Conservation (phyloP, 2,329 filamentous ascomycete genomes). For the Ophiocordyceps camponoti-floridani region DNA sequence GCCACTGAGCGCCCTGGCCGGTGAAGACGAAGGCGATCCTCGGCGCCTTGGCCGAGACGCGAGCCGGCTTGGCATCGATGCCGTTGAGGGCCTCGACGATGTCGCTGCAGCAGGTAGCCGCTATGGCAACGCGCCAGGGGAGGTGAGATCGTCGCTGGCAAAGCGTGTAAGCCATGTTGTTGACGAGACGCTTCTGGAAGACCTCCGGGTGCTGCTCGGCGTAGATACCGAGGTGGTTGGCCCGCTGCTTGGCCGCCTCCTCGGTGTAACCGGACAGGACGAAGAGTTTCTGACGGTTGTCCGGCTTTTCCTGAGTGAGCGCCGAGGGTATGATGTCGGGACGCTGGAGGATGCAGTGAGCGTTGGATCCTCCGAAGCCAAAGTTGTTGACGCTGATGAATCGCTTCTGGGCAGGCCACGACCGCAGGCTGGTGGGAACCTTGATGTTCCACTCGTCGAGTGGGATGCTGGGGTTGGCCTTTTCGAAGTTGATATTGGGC, state of each 20-base stretch:
- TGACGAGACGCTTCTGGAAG: slow-evolving; percentile 23
- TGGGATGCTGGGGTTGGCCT: slow-evolving; percentile 28
- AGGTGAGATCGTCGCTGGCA: slow-evolving; percentile 24
- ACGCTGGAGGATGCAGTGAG: slow-evolving; percentile 20
- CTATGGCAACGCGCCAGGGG: slow-evolving; percentile 23
- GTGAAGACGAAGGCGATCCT: slow-evolving; percentile 18
- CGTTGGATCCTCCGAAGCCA: slow-evolving; percentile 27
- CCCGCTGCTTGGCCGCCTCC: slow-evolving; percentile 12
- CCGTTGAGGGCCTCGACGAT: slow-evolving; percentile 24
- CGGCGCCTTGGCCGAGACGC: slow-evolving; percentile 4
- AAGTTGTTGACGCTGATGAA: slow-evolving; percentile 32
- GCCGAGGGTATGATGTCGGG: neutral
- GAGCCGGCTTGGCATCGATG: slow-evolving; percentile 4
- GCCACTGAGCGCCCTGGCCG: slow-evolving; percentile 21
- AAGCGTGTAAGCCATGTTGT: slow-evolving; percentile 28
- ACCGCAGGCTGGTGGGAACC: slow-evolving; percentile 21
- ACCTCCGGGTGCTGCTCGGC: slow-evolving; percentile 22
- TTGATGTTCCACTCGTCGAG: slow-evolving; percentile 31
- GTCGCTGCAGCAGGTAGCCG: slow-evolving; percentile 24
- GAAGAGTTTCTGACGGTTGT: slow-evolving; percentile 18
- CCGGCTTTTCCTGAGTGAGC: slow-evolving; percentile 3
- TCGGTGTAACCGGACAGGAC: slow-evolving; percentile 22
- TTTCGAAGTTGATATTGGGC: slow-evolving; percentile 30
- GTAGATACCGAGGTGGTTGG: slow-evolving; percentile 16
- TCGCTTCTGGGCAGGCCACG: slow-evolving; percentile 29